Evolutionary conservation across 768 basidiomycete genomes (phyloP).

Genomic region (Russula olivacea): DNA sequence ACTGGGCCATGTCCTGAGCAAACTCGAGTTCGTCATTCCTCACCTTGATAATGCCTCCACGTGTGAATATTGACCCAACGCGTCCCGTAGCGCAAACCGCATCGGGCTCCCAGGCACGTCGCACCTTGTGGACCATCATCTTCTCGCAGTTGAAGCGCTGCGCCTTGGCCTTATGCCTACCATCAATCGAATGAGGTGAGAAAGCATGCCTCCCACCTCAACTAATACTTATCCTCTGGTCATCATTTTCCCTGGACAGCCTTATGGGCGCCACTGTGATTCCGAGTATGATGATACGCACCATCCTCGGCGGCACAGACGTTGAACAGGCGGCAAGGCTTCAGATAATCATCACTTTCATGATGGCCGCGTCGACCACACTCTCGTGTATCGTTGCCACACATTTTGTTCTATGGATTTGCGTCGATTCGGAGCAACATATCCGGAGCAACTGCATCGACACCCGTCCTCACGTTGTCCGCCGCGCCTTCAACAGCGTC

Average conservation of each 20-base stretch:
- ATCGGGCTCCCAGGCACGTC: conserved; percentile 85
- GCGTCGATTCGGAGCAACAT: conserved; percentile 64
- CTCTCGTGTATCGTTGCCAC: conserved; percentile 64
- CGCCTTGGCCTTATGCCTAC: conserved; percentile 72
- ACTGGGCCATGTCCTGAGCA: conserved; percentile 64
- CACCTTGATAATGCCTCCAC: background rate
- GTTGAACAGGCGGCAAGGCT: conserved; percentile 80
- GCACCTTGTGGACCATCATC: conserved; percentile 75
- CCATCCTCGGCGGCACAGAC: conserved; percentile 78
- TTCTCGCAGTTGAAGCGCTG: conserved; percentile 73
- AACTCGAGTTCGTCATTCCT: conserved; percentile 52
- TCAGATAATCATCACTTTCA: conserved; percentile 94
- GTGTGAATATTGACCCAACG: no score
- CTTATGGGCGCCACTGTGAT: conserved; percentile 75
- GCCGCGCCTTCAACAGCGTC: background rate
- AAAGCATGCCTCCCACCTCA: background rate
- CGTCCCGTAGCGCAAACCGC: conserved; percentile 55
- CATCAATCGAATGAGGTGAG: conserved; percentile 80
- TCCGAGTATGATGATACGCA: conserved; percentile 90
- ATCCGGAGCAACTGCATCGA: conserved; percentile 61
- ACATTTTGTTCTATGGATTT: conserved; percentile 50
- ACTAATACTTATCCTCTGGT: background rate
- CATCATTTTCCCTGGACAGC: conserved; percentile 32
- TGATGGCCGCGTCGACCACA: conserved; percentile 75
- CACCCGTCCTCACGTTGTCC: conserved; percentile 23